Evolutionary conservation across 2,329 filamentous ascomycete species (phyloP).

Genomic region (Neurospora crassa): DNA sequence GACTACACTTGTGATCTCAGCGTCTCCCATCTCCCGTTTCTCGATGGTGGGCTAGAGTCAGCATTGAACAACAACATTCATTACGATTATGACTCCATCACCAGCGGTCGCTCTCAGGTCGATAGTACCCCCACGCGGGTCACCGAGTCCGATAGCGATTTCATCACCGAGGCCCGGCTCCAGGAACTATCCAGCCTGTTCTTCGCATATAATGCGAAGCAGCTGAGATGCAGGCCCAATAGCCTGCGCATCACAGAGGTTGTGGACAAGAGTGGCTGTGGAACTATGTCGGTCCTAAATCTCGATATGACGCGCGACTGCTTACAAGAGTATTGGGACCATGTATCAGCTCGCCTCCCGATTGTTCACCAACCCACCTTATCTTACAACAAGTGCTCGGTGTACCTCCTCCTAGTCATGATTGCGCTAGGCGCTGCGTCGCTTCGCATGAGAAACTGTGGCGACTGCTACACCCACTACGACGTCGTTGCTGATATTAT

Average conservation of each 20-base stretch:
- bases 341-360: constrained; percentile 76
- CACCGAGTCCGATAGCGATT: constrained; percentile 28
- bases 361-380: constrained; percentile 87
- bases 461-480: constrained; percentile 35
- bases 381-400: constrained; percentile 66
- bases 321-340: constrained; percentile 77
- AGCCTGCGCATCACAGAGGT: constrained; percentile 20
- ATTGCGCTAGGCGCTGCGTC: constrained; percentile 78
- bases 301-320: constrained; percentile 79
- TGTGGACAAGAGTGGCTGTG: constrained; percentile 30
- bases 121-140: constrained; percentile 32
- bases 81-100: constrained; percentile 41
- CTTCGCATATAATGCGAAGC: constrained; percentile 32
- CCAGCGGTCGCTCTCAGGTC: constrained; percentile 34
- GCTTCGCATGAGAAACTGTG: constrained; percentile 55
- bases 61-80: constrained; percentile 41
- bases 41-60: constrained; percentile 40
- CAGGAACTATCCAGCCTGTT: constrained; percentile 36
- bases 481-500: constrained; percentile 48
- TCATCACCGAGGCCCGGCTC: constrained; percentile 34
- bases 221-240: constrained; percentile 28
- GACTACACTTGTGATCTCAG: constrained; percentile 32
- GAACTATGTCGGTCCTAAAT: constrained; percentile 43
- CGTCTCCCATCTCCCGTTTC: constrained; percentile 34
- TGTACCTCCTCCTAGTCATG: constrained; percentile 69